A percentile compares a stretch with the other conserved stretches of the same genome.
These are phyloP conservation scores for Monosporascus sp. DNA, from an alignment of 2,329 filamentous ascomycete genomes.

Conservation along the genomic window DNA sequence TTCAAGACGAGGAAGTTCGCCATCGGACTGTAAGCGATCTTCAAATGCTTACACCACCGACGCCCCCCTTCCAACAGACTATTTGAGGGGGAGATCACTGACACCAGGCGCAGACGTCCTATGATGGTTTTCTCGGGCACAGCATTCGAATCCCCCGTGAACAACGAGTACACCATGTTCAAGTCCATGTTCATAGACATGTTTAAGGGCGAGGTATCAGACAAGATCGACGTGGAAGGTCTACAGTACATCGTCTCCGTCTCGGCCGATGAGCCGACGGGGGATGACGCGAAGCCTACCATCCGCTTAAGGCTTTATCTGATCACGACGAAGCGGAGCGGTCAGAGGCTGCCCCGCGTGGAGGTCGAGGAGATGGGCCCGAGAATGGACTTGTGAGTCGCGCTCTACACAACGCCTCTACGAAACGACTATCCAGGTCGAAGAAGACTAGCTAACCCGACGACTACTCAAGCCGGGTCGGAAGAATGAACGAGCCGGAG, in stretches of 20 bases:
- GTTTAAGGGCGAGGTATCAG: constrained; percentile 73
- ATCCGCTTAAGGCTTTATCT: constrained; percentile 76
- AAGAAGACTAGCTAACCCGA: not conserved
- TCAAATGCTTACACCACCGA: not conserved
- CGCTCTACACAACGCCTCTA: not conserved
- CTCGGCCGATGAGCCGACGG: constrained; percentile 60
- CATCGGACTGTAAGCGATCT: constrained; percentile 54
- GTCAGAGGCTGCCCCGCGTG: constrained; percentile 80
- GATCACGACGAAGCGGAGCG: constrained; percentile 78
- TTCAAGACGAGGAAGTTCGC: constrained; percentile 74
- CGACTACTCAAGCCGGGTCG: constrained; percentile 50
- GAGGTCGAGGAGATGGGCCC: constrained; percentile 96
- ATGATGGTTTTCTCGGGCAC: constrained; percentile 88
- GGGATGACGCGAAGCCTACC: constrained; percentile 45
- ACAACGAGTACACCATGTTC: constrained; percentile 75
- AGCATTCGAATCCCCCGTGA: constrained; percentile 76
- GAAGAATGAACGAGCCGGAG: constrained; percentile 74
- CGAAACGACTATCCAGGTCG: not conserved
- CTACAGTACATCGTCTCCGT: constrained; percentile 86
- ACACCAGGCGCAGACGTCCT: constrained; percentile 48
- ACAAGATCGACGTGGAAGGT: constrained; percentile 90
- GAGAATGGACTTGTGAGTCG: constrained; percentile 59
- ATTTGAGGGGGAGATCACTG: not conserved
- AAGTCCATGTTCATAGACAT: constrained; percentile 87
- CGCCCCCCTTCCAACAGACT: not conserved